Evolutionary conservation across 1,284 basidiomycete genomes (phyloP), one percentile per base, ranked within the genome.

Genomic region (Austroboletus niveus): DNA sequence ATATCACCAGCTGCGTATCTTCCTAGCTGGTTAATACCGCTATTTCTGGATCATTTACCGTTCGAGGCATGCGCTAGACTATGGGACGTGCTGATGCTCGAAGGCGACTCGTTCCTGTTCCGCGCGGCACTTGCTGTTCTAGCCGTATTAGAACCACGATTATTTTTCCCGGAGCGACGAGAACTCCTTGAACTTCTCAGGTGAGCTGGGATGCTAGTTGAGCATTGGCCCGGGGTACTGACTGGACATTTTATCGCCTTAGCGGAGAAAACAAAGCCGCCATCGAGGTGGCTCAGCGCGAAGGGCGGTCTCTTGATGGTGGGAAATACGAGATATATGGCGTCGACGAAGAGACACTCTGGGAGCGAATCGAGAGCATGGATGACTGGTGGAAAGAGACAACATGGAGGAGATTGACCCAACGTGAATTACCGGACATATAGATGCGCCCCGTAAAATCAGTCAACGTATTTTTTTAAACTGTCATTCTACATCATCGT

Each of bases 301-400:
- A 85, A 57, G 79, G 84, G 46, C 67, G 73, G 45, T 59, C 74
- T 48, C 72, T 89, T 9, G 75, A 86, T 56, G 81, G 85, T 7
- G 92, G 88, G 29, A 91, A 87, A 62, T 92, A 96, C 66, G 88
- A 89, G 62, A 89, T 92, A 52, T 94, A 96, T 66, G 90, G 89
- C 6, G 75, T 94, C 7, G 84, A 88, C 54, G 94, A 96, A 69
- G 89, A 93, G 59, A 79, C 79, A 1, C 69, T 93, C 10, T 94
- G 90, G 85, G 86, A 87, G 47, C 76, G 82, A 40, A 84, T 94
- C 35, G 79, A 85, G 55, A 76, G 76, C 47, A 86, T 94, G 82
- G 87, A 91, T 38, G 91, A 92, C 38, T 92, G 90, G 90, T 97
- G 94, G 94, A 92, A 85, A 65, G 92, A 95, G 64, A 89, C 84